Base-by-base conservation (phyloP, 306 rosid species). In the Coriaria nepalensis region DNA sequence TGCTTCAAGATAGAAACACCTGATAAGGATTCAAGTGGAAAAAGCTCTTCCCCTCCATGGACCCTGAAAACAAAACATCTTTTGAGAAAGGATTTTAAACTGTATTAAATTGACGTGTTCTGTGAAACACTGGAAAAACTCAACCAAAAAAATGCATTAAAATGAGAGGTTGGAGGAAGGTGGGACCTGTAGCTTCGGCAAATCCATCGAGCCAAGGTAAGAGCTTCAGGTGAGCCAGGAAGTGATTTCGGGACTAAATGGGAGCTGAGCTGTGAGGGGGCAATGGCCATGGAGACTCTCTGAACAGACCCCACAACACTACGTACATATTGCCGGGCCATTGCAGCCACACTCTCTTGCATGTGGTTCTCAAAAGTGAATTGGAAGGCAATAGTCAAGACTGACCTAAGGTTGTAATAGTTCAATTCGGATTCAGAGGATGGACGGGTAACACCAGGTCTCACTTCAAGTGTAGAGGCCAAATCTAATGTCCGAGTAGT, bases 281-380 rank as follows among this genome's bases (percentile, higher is more conserved):
- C 73, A 50, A 90, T 90, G 11, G 96, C 98, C 98, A 85, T 90
- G 52, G 98, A 92, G 59, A 90, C 98, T 61, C 98, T 77, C 64
- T 90, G 98, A 50, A 90, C 98, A 4, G 98, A 85, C 52, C 81
- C 93, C 32, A 90, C 95, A 50, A 90, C 87, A 53, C 87, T 68
- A 2, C 98, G 95, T 52, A 90, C 94, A 10, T 82, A 90, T 59
- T 90, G 98, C 40, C 98, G 98, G 49, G 98, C 98, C 98, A 90
- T 90, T 4, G 92, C 85, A 65, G 98, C 95, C 35, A 90, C 98
- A 63, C 64, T 90, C 69, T 90, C 98, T 4, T 80, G 78, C 40
- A 68, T 8, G 64, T 85, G 94, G 63, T 77, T 79, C 83, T 90
- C 98, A 35, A 77, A 90, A 47, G 86, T 85, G 49, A 85, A 90